Evolutionary conservation across 495 filamentous ascomycete genomes (phyloP), one percentile per base, ranked within the genome.

Genomic region (Astrothelium subdiscretum): DNA sequence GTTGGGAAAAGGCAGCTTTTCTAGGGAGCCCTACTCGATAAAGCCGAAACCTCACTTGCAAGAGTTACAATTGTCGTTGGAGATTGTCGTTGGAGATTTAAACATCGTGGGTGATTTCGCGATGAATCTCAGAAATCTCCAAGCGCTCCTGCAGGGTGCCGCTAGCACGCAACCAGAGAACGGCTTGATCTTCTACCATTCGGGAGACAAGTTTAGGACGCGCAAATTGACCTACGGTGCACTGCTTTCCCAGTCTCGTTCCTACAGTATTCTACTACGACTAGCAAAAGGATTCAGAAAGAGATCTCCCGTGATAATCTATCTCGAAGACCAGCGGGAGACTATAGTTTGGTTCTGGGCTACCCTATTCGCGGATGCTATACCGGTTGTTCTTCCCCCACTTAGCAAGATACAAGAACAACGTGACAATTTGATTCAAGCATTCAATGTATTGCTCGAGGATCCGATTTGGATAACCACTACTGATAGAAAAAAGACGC

Each of bases 271-370:
- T 20, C n/a, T 48, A 22, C 42, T 48, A 18, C 42, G n/a, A 13
- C 3, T 10, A 48, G n/a, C n/a, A 3, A 20, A 48, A 13, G 42
- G 42, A 48, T 11, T 48, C 3, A 10, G 42, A 11, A 12, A 3
- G 6, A 5, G 57, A 3, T 22, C 18, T 6, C 42, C 44, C 4
- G 27, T 65, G 1, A n/a, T 66, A 2, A 15, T 62, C 2, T 44
- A 66, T 54, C 22, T 66, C 3, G 54, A 66, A 5, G 42, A 59
- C 22, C 64, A 66, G 1, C 48, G 32, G 22, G 64, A 66, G 35
- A 38, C 10, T 0, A 62, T 66, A 20, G 3, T 62, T 11, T 66
- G 64, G 64, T 66, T 62, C 54, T 66, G 64, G 59, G 12, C 51
- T 1, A 29, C 58, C 2, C 1, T 62, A 10, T 35, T 59, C 22